A percentile compares a stretch with the other conserved stretches of the same genome.
These are phyloP conservation scores for Antrodiella citrinella DNA, from an alignment of 768 basidiomycete genomes.

Conservation along the genomic window DNA sequence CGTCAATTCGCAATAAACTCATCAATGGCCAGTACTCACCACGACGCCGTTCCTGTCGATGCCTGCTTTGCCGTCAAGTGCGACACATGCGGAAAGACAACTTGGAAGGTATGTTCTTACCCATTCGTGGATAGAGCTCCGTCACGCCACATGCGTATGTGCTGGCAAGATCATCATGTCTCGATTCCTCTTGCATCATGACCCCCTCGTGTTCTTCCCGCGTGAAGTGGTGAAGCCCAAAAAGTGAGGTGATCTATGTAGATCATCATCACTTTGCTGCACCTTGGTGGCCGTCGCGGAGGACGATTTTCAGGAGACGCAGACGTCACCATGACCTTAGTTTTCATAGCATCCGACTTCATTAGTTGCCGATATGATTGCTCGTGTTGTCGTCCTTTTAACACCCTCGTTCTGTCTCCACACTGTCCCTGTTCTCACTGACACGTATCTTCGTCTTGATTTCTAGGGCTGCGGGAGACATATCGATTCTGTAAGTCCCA, in stretches of 20 bases:
- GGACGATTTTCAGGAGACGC: background rate
- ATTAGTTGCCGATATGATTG: background rate
- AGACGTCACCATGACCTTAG: background rate
- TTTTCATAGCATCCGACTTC: background rate
- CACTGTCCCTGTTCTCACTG: conserved; percentile 3
- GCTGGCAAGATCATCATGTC: background rate
- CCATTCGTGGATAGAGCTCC: background rate
- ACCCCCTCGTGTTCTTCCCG: background rate
- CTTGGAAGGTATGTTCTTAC: conserved; percentile 47
- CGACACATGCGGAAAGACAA: conserved; percentile 55
- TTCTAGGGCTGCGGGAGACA: conserved; percentile 65
- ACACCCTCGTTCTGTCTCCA: background rate
- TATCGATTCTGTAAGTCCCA: conserved; percentile 46
- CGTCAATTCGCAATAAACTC: too few species aligned
- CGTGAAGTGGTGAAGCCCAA: background rate
- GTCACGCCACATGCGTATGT: background rate
- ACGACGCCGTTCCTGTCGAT: conserved; percentile 32
- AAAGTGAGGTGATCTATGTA: too few species aligned
- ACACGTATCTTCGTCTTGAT: conserved; percentile 11
- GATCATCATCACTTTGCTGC: too few species aligned
- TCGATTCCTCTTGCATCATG: background rate
- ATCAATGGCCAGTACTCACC: conserved; percentile 2
- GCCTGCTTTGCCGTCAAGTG: conserved; percentile 53
- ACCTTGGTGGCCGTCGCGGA: too few species aligned
- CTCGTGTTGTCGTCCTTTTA: background rate